phyloP scores from a whole-genome alignment of 2,329 filamentous ascomycete genomes.

The Tolypocladium endophyticum region DNA sequence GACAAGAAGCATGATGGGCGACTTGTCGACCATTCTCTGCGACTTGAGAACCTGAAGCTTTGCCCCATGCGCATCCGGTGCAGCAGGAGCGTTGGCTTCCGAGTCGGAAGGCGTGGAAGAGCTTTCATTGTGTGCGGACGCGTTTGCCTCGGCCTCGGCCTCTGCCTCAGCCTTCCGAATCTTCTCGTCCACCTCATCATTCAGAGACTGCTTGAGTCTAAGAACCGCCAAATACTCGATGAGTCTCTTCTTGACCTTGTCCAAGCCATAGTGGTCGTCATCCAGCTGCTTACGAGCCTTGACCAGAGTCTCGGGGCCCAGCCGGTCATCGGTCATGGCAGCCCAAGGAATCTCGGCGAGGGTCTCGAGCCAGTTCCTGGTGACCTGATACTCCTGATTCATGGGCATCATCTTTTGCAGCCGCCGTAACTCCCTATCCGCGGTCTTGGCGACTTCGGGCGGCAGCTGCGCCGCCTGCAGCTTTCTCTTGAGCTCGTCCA shows the following conservation, averaged over 20 bases:
- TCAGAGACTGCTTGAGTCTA: slow-evolving; percentile 84
- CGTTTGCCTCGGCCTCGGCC: slow-evolving; percentile 42
- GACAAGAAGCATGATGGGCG: slow-evolving; percentile 85
- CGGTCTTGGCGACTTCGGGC: slow-evolving; percentile 80
- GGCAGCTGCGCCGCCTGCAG: slow-evolving; percentile 72
- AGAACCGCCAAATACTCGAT: slow-evolving; percentile 96
- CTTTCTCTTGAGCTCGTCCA: slow-evolving; percentile 85
- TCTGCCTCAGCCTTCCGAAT: slow-evolving; percentile 58
- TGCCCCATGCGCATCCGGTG: slow-evolving; percentile 30
- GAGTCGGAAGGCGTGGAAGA: slow-evolving; percentile 10
- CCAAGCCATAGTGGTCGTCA: slow-evolving; percentile 90
- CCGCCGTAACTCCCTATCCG: slow-evolving; percentile 76
- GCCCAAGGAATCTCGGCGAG: slow-evolving; percentile 91
- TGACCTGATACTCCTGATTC: slow-evolving; percentile 92
- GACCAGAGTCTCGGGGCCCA: slow-evolving; percentile 69
- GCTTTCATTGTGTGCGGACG: slow-evolving; percentile 22
- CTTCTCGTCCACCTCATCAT: slow-evolving; percentile 70
- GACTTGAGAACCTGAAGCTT: slow-evolving; percentile 68
- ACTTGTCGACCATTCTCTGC: slow-evolving; percentile 86
- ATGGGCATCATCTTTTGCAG: slow-evolving; percentile 92
- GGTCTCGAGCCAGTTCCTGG: slow-evolving; percentile 87
- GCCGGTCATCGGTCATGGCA: slow-evolving; percentile 70
- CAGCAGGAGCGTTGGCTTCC: slow-evolving; percentile 7
- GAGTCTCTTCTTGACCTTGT: slow-evolving; percentile 93
- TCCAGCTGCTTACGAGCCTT: slow-evolving; percentile 83